Conservation (phyloP, 106 monocot species). For the Posidonia australis region DNA sequence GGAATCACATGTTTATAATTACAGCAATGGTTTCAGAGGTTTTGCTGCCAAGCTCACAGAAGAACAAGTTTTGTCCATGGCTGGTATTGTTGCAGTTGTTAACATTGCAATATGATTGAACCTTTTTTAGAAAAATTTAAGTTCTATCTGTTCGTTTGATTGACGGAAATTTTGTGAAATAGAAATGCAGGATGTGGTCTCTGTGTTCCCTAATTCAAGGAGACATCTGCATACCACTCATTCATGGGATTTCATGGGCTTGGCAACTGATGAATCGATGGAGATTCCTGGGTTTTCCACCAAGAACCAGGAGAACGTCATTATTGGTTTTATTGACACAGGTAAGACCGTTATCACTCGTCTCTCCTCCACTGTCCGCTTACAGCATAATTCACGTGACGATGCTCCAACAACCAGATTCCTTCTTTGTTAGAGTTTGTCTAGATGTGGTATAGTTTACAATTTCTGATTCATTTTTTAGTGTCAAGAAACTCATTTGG, state of each 20-base stretch:
- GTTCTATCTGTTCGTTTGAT: not conserved
- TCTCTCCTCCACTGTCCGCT: no score
- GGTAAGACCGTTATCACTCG: constrained; percentile 28
- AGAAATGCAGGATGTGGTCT: constrained; percentile 76
- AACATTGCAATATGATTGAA: no score
- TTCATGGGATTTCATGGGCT: constrained; percentile 97
- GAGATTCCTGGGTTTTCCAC: constrained; percentile 74
- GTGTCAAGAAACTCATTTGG: no score
- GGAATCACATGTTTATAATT: constrained; percentile 77
- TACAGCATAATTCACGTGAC: no score
- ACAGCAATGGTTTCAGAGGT: constrained; percentile 62
- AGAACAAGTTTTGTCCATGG: constrained; percentile 51
- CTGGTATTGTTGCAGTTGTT: constrained; percentile 24
- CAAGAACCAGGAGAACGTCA: constrained; percentile 90
- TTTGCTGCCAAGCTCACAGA: constrained; percentile 78
- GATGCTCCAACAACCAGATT: no score
- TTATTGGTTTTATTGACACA: constrained; percentile 92
- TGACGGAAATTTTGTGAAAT: not conserved
- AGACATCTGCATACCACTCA: constrained; percentile 72
- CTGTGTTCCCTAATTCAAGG: constrained; percentile 66
- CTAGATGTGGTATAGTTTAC: no score
- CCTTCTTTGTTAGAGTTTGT: no score
- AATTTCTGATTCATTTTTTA: no score
- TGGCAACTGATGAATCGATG: constrained; percentile 35
- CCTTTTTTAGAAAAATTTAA: not conserved